Percentiles rank a stretch among this genome's conserved stretches.
phyloP scores from a whole-genome alignment of 2,329 filamentous ascomycete species.

The Atkinsonella texensis region DNA sequence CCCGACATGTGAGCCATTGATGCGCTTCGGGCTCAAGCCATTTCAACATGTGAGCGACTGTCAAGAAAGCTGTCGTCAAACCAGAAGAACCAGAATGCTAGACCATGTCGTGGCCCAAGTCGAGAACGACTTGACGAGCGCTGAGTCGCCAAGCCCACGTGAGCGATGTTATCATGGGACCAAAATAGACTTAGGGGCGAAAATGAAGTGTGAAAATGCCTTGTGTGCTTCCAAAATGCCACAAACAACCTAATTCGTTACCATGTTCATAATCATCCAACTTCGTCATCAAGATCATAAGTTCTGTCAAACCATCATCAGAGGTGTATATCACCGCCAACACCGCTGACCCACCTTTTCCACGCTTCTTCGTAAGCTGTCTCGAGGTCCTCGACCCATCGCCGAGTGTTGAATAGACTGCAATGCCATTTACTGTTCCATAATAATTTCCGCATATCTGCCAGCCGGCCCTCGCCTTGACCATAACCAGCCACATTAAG shows the following conservation, averaged over 20 bases:
- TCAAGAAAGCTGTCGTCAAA: no score
- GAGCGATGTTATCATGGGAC: no score
- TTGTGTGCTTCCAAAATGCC: background rate
- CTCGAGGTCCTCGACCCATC: conserved; percentile 88
- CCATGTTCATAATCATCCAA: background rate
- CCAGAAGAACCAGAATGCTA: no score
- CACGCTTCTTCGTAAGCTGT: conserved; percentile 80
- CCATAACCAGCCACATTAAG: conserved; percentile 31
- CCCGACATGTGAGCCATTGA: no score
- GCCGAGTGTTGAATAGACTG: conserved; percentile 76
- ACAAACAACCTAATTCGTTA: background rate
- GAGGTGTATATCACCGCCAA: conserved; percentile 89
- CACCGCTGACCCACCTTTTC: conserved; percentile 72
- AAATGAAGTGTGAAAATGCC: background rate
- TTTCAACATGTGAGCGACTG: no score
- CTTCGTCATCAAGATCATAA: background rate
- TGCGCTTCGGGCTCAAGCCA: no score
- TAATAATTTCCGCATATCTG: conserved; percentile 66
- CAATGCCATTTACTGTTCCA: conserved; percentile 79
- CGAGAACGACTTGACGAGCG: no score
- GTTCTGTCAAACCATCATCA: conserved; percentile 12
- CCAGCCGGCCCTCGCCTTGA: conserved; percentile 54
- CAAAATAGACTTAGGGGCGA: background rate
- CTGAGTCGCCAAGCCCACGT: no score
- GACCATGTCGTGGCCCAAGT: no score